Conservation (phyloP, 2,329 filamentous ascomycete species). For the Sarocladium strictum region DNA sequence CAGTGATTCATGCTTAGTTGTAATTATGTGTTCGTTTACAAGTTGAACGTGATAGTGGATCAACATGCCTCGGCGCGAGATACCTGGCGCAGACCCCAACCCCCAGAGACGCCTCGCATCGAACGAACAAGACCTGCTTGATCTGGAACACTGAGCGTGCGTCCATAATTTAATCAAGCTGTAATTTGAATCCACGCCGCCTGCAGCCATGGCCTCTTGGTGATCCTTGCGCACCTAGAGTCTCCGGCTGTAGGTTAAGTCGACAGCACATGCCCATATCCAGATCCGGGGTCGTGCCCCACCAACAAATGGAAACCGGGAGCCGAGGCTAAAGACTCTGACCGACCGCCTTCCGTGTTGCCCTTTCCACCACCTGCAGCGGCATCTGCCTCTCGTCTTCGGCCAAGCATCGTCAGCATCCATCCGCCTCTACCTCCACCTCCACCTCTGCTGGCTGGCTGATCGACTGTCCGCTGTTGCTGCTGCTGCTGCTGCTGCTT, state of each 20-base stretch:
- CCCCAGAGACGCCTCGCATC: background rate
- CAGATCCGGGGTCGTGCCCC: background rate
- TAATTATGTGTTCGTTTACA: too few relatives aligned
- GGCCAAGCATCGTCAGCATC: background rate
- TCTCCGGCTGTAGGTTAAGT: background rate
- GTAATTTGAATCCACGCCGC: background rate
- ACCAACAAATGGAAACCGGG: background rate
- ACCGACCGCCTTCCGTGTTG: background rate
- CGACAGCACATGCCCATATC: background rate
- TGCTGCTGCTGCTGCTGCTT: background rate
- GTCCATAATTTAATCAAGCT: background rate
- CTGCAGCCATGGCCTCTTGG: background rate
- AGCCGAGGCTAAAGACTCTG: conserved; percentile 5
- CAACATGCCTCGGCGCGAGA: background rate
- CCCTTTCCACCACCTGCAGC: background rate
- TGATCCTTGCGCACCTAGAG: background rate
- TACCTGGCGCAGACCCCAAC: background rate
- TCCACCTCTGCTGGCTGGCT: too few relatives aligned
- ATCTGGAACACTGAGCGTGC: background rate
- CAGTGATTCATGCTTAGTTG: too few relatives aligned
- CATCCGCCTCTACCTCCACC: background rate
- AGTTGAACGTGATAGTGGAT: conserved; percentile 1
- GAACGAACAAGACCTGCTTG: too few relatives aligned
- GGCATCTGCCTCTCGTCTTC: background rate
- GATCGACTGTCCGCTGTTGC: too few relatives aligned